Evolutionary conservation across 306 rosid species (phyloP), one percentile per base, ranked within the genome.

Genomic region (Prunus mume): DNA sequence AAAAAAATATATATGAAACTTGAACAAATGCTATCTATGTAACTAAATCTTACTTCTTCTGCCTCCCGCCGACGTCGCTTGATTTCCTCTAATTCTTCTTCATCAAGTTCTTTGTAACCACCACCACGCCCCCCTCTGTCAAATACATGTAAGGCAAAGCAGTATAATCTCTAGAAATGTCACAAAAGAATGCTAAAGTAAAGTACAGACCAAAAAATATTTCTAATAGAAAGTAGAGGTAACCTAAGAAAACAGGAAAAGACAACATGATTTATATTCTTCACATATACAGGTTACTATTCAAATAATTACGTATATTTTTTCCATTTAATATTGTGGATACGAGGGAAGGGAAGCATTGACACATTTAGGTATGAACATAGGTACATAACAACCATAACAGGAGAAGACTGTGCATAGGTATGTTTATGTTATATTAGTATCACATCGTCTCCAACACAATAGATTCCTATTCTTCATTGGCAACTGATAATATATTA

Each of bases 61-160:
- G 97, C 97, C 84, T 92, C 97, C 68, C 96, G 87, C 67, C 99
- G 83, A 30, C 99, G 99, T 38, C 97, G 99, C 75, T 79, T 92
- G 28, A 91, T 95, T 84, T 95, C 99, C 87, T 90, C 93, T 71
- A 95, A 75, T 83, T 95, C 99, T 87, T 90, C 99, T 86, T 95
- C 99, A 82, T 95, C 99, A 80, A 95, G 93, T 83, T 95, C 99
- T 85, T 95, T 95, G 90, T 95, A 95, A 69, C 99, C 99, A 66
- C 99, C 99, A 65, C 87, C 99, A 68, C 99, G 96, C 45, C 99
- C 99, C 82, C 99, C 97, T 79, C 99, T 95, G 92, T 72, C 67
- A 66, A 80, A 79, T 61, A 60, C 71, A 41, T 73, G 66, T 64
- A 80, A 68, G 18, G 49, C 20, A 12, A 69, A 72, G 34, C 61